Evolutionary conservation across 768 basidiomycete species (phyloP), one percentile per base, ranked within the genome.

Genomic region (Panellus pusillus): DNA sequence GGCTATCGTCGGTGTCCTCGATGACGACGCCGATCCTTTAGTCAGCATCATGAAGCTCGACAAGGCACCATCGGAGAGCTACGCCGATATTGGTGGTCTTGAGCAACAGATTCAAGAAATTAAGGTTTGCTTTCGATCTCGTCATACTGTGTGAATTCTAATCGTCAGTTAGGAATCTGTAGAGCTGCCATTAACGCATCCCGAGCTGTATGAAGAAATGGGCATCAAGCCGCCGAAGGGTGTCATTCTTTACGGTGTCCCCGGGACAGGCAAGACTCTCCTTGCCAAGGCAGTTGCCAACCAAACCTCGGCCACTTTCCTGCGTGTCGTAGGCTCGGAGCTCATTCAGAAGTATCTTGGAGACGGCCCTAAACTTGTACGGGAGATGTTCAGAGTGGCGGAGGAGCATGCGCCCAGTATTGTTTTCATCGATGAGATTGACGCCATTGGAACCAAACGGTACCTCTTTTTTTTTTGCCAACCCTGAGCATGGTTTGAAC

Each of bases 141-240:
- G 4, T 11, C 15, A 24, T 36, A n/a, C 41, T 18, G 1, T 40
- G 48, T 31, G 40, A 15, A 56, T 15, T 50, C 36, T 39, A 40
- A 38, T n/a, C 9, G 28, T 13, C 45, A 15, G 2, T 29, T 39
- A 94, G 91, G 97, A 99, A 87, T 92, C 97, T 13, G 96, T 98
- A 42, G 97, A 98, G 72, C 80, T 98, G 29, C 97, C 97, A 0
- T 77, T 99, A 19, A 98, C 96, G 9, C 97, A 98, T 68, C 97
- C 97, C 3, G 97, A 99, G 67, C 74, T 98, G 36, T 99, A 98
- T 72, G 96, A 98, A 72, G 96, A 98, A 77, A 98, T 99, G 97
- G 97, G 97, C 51, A 98, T 99, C 72, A 90, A 90, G 64, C 97
- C 96, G n/a, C 97, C 97, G 18, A 98, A 98, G 70, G 97, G 97